Evolutionary conservation across 768 basidiomycete species (phyloP), one percentile per base, ranked within the genome.

Genomic region (Lentinula boryana): DNA sequence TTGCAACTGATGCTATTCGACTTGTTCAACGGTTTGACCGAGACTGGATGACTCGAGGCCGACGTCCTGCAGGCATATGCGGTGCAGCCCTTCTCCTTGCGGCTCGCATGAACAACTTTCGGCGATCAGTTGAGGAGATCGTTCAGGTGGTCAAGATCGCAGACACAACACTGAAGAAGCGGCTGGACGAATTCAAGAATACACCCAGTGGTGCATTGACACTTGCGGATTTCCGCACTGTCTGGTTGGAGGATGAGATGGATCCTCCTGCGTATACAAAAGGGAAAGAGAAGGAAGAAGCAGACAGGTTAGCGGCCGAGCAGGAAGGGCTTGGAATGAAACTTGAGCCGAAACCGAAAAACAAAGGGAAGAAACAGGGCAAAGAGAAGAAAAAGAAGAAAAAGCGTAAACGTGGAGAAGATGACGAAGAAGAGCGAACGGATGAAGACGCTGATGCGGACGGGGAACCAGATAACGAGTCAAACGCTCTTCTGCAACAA

Each of bases 81-180:
- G 97, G 97, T 33, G 97, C 97, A 0, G 94, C 93, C 31, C 82
- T 98, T 32, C 81, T 98, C 43, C 84, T 99, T 15, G 97, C 97
- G 0, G 97, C 95, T 35, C 86, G 97, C 27, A 98, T 99, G 97
- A 98, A 96, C 76, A 97, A 97, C 72, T 98, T 96, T 69, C 79
- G 95, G 46, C 80, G 97, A 50, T 92, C 89, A 27, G 81, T 98
- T 10, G 91, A 95, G 69, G 97, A 99, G 73, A 91, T 99, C 51
- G 95, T 98, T 18, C 97, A 99, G 70, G 95, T 99, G 15, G 97
- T 98, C 65, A 99, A 98, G 75, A 97, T 98, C 65, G 93, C 95
- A n/a, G 95, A 98, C 68, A 88, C 87, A 10, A 99, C 97, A 3
- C 74, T 99, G 46, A 87, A 88, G 75, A 98, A 96, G 72, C 84